Conservation (phyloP, 176 grass and related monocot genomes). For the Zoysia pacifica region DNA sequence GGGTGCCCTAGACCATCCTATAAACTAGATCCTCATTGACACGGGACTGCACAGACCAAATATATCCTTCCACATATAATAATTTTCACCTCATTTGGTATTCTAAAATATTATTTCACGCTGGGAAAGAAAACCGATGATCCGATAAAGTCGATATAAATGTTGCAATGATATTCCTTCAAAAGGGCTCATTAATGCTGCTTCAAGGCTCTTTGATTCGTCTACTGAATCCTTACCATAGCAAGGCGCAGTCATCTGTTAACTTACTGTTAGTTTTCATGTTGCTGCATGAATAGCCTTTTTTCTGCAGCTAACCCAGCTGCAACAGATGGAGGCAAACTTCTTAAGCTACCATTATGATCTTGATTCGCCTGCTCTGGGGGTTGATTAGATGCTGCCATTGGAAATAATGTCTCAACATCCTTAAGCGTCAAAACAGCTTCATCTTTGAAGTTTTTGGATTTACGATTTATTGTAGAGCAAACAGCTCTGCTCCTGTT, state of each 20-base stretch:
- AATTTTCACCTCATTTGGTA: background rate
- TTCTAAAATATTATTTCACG: background rate
- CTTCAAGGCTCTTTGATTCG: background rate
- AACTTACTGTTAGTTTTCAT: constrained; percentile 22
- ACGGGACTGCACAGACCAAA: background rate
- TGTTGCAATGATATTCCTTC: background rate
- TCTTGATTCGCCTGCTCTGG: constrained; percentile 38
- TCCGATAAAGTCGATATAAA: background rate
- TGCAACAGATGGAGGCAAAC: constrained; percentile 79
- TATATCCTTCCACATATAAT: background rate
- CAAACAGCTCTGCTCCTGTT: constrained; percentile 64
- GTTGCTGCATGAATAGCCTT: constrained; percentile 57
- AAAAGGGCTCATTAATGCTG: background rate
- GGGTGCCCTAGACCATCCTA: background rate
- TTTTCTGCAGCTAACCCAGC: constrained; percentile 83
- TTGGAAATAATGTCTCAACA: constrained; percentile 70
- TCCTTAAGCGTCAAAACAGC: constrained; percentile 78
- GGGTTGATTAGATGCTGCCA: constrained; percentile 47
- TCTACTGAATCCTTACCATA: background rate
- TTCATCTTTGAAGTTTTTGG: constrained; percentile 73
- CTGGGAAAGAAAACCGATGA: background rate
- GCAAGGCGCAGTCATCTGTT: background rate
- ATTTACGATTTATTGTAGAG: constrained; percentile 67
- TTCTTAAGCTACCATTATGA: constrained; percentile 51
- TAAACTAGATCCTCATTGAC: background rate